A percentile compares a stretch with the other conserved stretches of the same genome.
Conservation (phyloP, 1,139 yeast genomes). For the Martiniozyma asiatica region DNA sequence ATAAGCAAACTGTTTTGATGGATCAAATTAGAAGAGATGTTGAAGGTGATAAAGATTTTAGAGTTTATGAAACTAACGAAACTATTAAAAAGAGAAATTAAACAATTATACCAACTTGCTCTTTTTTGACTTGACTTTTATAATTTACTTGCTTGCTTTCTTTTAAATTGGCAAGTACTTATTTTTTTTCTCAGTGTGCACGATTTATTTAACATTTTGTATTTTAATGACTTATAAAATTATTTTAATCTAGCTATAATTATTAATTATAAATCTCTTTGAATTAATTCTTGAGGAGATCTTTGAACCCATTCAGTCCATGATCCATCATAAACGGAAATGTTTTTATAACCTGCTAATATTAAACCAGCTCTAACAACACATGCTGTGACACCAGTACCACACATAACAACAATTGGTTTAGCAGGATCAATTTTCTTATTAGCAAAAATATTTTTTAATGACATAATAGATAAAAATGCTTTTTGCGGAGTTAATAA, state of each 20-base stretch:
- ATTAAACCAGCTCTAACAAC: constrained; percentile 63
- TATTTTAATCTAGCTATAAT: too few relatives aligned
- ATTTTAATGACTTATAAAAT: too few relatives aligned
- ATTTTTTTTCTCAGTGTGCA: too few relatives aligned
- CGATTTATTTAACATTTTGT: too few relatives aligned
- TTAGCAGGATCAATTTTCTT: constrained; percentile 33
- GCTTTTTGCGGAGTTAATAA: constrained; percentile 41
- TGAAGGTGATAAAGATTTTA: constrained; percentile 60
- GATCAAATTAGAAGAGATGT: constrained; percentile 69
- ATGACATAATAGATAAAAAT: constrained; percentile 36
- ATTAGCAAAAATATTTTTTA: constrained; percentile 32
- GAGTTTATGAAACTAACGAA: constrained; percentile 33
- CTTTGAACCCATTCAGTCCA: constrained; percentile 52
- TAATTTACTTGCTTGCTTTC: too few relatives aligned
- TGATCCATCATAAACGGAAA: constrained; percentile 82
- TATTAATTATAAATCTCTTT: too few relatives aligned
- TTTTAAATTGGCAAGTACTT: too few relatives aligned
- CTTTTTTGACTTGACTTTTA: too few relatives aligned
- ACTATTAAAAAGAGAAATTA: constrained; percentile 2
- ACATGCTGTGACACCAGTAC: constrained; percentile 91
- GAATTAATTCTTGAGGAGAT: constrained; percentile 19
- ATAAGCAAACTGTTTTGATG: constrained; percentile 60
- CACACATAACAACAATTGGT: constrained; percentile 80
- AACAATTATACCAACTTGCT: too few relatives aligned
- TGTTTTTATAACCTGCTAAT: constrained; percentile 37